A percentile compares a stretch with the other conserved stretches of the same genome.
Evolutionary conservation across 495 filamentous ascomycete species (phyloP).

Genomic region (Annulohypoxylon bovei): DNA sequence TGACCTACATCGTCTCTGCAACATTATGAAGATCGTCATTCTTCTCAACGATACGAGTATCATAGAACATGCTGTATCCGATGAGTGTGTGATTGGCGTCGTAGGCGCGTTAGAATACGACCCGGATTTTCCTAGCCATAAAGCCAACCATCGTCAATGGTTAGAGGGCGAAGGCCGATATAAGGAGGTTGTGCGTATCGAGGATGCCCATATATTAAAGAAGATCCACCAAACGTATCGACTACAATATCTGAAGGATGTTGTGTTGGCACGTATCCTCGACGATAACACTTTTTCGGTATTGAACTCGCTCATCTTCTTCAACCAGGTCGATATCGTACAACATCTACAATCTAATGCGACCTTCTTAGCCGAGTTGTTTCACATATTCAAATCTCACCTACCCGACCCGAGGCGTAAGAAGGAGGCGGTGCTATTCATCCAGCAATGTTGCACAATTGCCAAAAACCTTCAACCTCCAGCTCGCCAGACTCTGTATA

Average conservation of each 20-base stretch:
- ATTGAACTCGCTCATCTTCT: slow-evolving; percentile 97
- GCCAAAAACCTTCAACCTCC: slow-evolving; percentile 92
- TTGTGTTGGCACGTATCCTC: slow-evolving; percentile 93
- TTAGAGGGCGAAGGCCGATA: slow-evolving; percentile 86
- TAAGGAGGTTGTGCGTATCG: slow-evolving; percentile 95
- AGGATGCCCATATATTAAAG: slow-evolving; percentile 77
- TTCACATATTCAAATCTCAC: slow-evolving; percentile 80
- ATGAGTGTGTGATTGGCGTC: slow-evolving; percentile 88
- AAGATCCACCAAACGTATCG: slow-evolving; percentile 98
- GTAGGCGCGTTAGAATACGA: slow-evolving; percentile 98
- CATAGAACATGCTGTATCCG: slow-evolving; percentile 91
- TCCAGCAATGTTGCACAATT: slow-evolving; percentile 94
- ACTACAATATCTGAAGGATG: slow-evolving; percentile 97
- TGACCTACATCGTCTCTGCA: slow-evolving; percentile 91
- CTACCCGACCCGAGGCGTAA: slow-evolving; percentile 74
- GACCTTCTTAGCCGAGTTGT: slow-evolving; percentile 85
- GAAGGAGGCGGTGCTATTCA: slow-evolving; percentile 94
- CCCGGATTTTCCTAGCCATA: slow-evolving; percentile 97
- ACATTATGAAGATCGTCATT: slow-evolving; percentile 96
- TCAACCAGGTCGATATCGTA: slow-evolving; percentile 98
- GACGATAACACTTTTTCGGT: slow-evolving; percentile 98
- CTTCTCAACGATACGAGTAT: slow-evolving; percentile 93
- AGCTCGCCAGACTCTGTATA: slow-evolving; percentile 80
- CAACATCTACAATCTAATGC: slow-evolving; percentile 85
- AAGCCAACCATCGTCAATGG: slow-evolving; percentile 96